Base-by-base conservation (phyloP, 164 flowering plant genomes). In the Magnolia changhungtana region DNA sequence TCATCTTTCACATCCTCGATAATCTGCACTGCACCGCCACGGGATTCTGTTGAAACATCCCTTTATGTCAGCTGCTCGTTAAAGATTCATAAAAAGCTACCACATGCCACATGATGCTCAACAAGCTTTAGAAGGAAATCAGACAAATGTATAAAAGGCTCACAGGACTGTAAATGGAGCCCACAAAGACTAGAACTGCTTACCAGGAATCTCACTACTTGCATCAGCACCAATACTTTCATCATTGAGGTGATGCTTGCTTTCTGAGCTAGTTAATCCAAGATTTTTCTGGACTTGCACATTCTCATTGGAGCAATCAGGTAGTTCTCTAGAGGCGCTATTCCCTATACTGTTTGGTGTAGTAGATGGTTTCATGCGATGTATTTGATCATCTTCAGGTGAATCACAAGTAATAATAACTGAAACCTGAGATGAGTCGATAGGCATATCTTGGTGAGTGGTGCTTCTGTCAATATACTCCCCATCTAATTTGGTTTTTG, bases 221-320 rank as follows among this genome's bases (percentile, higher is more conserved):
- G 21, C 9, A 20, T n/a, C 67, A 21, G 24, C 19, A 21, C 21
- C 4, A 20, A 18, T 64, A 18, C 27, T 20, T 20, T 19, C 61
- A 11, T 55, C 61, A 55, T 11, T 5, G 45, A 37, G 45, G 45
- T 37, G 61, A 16, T 21, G 21, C 83, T 80, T 70, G 71, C 88
- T 83, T 81, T 79, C 58, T 65, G 81, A 76, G 66, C 81, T 63
- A 27, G 52, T 13, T 65, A 65, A 70, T 50, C 69, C 74, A 29
- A 55, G 64, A 7, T 24, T 29, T 10, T 78, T 72, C 6, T 37
- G 78, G 59, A 64, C 50, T 37, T 73, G 76, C 2, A 7, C 7
- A 66, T 20, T 71, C 49, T 72, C 72, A 69, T 31, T 76, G 73
- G 81, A 55, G 71, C 74, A 59, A 50, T 74, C 74, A 37, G 6